These are phyloP conservation scores for Paraphaeosphaeria sporulosa DNA, from an alignment of 2,329 filamentous ascomycete species.

Conservation along the genomic window DNA sequence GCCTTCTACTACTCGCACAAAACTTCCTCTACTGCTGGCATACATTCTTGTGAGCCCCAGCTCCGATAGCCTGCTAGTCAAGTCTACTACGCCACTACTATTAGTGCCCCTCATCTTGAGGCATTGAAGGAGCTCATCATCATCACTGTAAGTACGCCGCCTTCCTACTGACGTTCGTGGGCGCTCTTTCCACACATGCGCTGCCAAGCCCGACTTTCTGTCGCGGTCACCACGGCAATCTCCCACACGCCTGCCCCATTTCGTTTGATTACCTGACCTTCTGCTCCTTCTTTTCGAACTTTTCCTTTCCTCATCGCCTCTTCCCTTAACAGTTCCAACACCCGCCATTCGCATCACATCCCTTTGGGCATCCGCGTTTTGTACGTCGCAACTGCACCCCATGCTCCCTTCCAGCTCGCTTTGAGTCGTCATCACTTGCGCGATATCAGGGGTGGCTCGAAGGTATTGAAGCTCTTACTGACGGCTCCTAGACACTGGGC, in stretches of 20 bases:
- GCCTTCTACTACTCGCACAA: conserved; percentile 3
- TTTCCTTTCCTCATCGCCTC: conserved; percentile 10
- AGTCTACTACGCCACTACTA: conserved; percentile 23
- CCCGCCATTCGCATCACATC: conserved; percentile 6
- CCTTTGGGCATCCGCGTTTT: neutral
- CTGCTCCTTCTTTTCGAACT: conserved; percentile 13
- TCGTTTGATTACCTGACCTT: conserved; percentile 15
- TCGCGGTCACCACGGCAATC: conserved; percentile 23
- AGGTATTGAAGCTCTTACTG: conserved; percentile 11
- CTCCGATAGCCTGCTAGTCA: neutral
- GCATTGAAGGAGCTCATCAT: conserved; percentile 13
- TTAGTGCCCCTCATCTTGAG: conserved; percentile 22
- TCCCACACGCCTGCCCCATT: conserved; percentile 20
- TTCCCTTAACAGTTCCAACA: conserved; percentile 6
- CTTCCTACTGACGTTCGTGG: neutral
- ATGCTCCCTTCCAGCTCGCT: conserved; percentile 6
- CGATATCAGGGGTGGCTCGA: conserved; percentile 12
- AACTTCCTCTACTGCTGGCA: neutral
- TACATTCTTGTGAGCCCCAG: neutral
- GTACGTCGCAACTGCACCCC: conserved; percentile 11
- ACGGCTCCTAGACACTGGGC: conserved; percentile 8
- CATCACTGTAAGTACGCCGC: conserved; percentile 13
- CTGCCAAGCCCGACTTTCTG: conserved; percentile 12
- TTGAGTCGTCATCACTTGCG: conserved; percentile 8
- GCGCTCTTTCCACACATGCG: conserved; percentile 15